These are phyloP conservation scores for Angophora floribunda DNA, from an alignment of 345 rosid genomes.

Conservation along the genomic window DNA sequence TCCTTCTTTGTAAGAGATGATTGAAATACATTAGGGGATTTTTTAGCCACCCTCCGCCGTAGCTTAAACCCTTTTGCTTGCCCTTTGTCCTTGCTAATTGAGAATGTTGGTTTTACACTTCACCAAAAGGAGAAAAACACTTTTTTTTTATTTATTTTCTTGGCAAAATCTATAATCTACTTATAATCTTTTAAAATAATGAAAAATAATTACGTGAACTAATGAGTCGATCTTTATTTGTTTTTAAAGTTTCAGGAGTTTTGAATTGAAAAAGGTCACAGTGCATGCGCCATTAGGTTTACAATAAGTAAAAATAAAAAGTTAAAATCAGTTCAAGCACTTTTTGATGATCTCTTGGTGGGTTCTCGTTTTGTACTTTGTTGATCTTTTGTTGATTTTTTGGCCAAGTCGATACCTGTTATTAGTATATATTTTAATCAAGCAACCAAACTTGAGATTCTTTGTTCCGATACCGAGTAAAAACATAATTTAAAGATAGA, in stretches of 20 bases:
- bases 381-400: too few relatives aligned
- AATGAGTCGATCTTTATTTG: neutral
- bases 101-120: neutral
- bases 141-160: too few relatives aligned
- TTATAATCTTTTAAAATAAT: too few relatives aligned
- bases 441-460: neutral
- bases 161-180: neutral
- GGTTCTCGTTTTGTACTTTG: too few relatives aligned
- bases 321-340: too few relatives aligned
- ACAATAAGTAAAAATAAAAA: neutral
- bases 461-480: neutral
- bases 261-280: too few relatives aligned
- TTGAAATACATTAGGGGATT: neutral
- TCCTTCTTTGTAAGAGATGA: neutral
- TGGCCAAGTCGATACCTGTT: too few relatives aligned
- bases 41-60: too few relatives aligned
- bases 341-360: too few relatives aligned
- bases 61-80: too few relatives aligned
- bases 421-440: too few relatives aligned
- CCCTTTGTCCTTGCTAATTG: too few relatives aligned
- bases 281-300: fast-evolving
- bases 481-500: neutral
- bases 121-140: neutral
- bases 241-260: neutral
- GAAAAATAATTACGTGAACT: neutral